These are phyloP conservation scores for Byssothecium circinans DNA, from an alignment of 2,329 filamentous ascomycete species.

Conservation along the genomic window DNA sequence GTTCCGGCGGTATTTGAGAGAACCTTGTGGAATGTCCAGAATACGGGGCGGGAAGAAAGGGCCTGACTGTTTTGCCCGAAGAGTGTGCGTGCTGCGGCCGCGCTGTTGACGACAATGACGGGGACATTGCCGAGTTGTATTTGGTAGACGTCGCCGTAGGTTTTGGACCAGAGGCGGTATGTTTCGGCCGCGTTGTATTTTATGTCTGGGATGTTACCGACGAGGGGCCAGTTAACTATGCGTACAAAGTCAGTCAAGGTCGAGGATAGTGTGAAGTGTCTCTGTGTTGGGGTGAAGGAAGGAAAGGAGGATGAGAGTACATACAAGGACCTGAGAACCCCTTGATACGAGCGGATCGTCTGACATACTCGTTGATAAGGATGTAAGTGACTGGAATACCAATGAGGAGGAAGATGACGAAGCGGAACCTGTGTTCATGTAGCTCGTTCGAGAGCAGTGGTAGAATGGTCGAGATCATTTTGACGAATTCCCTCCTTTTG, in stretches of 20 bases:
- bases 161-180: conserved; percentile 48
- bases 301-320: no score
- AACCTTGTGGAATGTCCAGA: conserved; percentile 55
- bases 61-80: conserved; percentile 48
- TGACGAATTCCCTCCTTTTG: not conserved
- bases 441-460: conserved; percentile 27
- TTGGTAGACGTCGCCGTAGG: conserved; percentile 48
- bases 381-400: conserved; percentile 40
- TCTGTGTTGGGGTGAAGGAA: no score
- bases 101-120: conserved; percentile 49
- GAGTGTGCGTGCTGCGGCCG: conserved; percentile 44
- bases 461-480: conserved; percentile 34
- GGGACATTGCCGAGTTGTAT: conserved; percentile 52
- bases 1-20: conserved; percentile 67
- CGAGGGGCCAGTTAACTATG: conserved; percentile 38
- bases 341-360: conserved; percentile 40
- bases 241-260: no score
- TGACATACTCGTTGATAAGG: conserved; percentile 41
- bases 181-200: conserved; percentile 48
- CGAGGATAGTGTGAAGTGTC: no score
- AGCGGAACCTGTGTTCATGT: conserved; percentile 27
- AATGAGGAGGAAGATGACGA: conserved; percentile 23
- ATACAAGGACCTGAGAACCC: conserved; percentile 41
- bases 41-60: conserved; percentile 46
- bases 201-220: conserved; percentile 49